Conservation (phyloP, 208 protist species). For the Trichomonas gallinae region DNA sequence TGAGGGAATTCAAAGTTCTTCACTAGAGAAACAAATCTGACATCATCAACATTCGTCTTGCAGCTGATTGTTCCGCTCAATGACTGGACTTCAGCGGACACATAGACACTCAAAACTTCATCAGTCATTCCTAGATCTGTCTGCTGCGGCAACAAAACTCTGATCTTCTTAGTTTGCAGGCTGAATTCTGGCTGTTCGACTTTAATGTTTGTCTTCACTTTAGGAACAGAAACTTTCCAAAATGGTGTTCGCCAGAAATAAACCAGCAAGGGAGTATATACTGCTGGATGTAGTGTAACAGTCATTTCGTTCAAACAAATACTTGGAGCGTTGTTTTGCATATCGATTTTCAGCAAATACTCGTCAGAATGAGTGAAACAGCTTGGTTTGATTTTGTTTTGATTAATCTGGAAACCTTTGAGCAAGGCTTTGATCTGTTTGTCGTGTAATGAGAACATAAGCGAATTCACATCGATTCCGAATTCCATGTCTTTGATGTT, state of each 20-base stretch:
- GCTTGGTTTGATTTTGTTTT: neutral
- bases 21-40: neutral
- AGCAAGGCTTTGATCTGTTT: neutral
- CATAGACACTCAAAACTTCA: neutral
- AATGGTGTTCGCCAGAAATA: neutral
- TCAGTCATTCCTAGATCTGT: neutral
- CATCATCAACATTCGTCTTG: neutral
- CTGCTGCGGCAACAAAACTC: neutral
- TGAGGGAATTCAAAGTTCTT: neutral
- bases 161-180: neutral
- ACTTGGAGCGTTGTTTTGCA: neutral
- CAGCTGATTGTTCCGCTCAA: neutral
- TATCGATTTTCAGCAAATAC: neutral
- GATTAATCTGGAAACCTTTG: neutral
- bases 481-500: neutral
- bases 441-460: neutral
- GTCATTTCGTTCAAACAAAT: neutral
- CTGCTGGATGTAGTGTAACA: neutral
- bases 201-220: neutral
- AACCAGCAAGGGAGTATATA: neutral
- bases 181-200: neutral
- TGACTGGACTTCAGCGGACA: neutral
- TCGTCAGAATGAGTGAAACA: neutral
- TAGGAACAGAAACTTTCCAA: neutral
- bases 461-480: neutral